Base-by-base conservation (phyloP, 2,329 filamentous ascomycete species). In the Phialophora macrospora region DNA sequence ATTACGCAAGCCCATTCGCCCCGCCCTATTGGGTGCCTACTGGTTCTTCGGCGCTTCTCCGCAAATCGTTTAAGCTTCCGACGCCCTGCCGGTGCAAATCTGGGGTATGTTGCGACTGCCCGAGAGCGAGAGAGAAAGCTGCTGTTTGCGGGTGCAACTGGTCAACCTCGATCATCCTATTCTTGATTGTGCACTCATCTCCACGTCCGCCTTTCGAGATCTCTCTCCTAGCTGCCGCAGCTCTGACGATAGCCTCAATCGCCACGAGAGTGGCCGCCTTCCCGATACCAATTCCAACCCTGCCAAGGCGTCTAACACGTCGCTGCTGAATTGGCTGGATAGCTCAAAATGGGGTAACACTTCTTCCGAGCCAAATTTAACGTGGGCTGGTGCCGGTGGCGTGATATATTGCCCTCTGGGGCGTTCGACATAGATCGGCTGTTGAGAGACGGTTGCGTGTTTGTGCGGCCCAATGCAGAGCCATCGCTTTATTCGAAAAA, bases 181-280 rank as follows among this genome's bases (percentile, higher is more conserved):
- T 9, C 20, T 55, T 55, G 52, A 11, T 28, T 20, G 8, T 20
- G 24, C 28, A n/a, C 9, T 17, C 24, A 20, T 28, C 17, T 34
- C 52, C 14, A 11, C 24, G 26, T 55, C 32, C 26, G 28, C 17
- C 11, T 11, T 55, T 32, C 28, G 52, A 30, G 22, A 20, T 20
- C 41, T 49, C 20, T 51, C 52, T 57, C 54, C 51, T 6, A 20
- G 34, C 32, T 11, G 48, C n/a, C 56, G 28, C 30, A 41, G 41
- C 30, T 57, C 66, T 30, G 51, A 17, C 5, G 63, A 63, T 20
- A 68, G 56, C 38, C 54, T 65, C 17, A 60, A 65, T 22, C 49
- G 41, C 28, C 63, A 65, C 5, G 66, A 65, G 5, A 60, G 63
- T 14, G 66, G 60, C n/a, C 66, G 48, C 28, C 58, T 11, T 5